Base-by-base conservation (phyloP, 371 early-diverging fungal genomes). In the Phascolomyces articulosus region DNA sequence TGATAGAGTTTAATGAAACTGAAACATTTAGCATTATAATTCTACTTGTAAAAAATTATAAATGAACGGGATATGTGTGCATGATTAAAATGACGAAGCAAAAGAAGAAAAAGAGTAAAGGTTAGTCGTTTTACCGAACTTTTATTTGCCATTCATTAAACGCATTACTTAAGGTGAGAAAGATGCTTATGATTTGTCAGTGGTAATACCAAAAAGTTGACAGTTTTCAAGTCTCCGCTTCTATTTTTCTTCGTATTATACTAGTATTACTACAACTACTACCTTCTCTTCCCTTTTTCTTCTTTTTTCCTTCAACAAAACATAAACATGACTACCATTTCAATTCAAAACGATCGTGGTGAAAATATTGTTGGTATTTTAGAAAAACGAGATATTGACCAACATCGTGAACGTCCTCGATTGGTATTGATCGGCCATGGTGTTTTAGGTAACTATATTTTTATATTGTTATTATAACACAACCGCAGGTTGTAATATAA, bases 341-440 rank as follows among this genome's bases (percentile, higher is more conserved):
- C 34, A 11, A 77, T 80, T 53, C 28, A 51, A 27, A 78, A 70
- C n/a, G 65, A 75, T 28, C 67, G 67, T 38, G 73, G 73, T 7
- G 75, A 82, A 53, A 66, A 51, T 49, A 77, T 82, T 69, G 77
- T 70, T 51, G 82, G 82, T 26, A 71, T 79, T 44, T 58, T 82
- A 9, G 77, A 78, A 62, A 62, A 71, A 16, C 72, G 72, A 47
- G 60, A 61, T 1, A 34, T 71, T 3, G 72, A 72, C 26, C 15
- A 41, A 7, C 29, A 27, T 6, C 60, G 68, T 11, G 28, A 56
- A 10, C 60, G 54, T 10, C 77, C 72, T 40, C 69, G 82, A 48
- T 27, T 82, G 7, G 65, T 77, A 10, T 57, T 82, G 4, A 73
- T 82, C 34, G 67, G 63, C 8, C 82, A 82, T 55, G 79, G 82